phyloP scores from a whole-genome alignment of 345 rosid genomes.

The Syzygium aromaticum region DNA sequence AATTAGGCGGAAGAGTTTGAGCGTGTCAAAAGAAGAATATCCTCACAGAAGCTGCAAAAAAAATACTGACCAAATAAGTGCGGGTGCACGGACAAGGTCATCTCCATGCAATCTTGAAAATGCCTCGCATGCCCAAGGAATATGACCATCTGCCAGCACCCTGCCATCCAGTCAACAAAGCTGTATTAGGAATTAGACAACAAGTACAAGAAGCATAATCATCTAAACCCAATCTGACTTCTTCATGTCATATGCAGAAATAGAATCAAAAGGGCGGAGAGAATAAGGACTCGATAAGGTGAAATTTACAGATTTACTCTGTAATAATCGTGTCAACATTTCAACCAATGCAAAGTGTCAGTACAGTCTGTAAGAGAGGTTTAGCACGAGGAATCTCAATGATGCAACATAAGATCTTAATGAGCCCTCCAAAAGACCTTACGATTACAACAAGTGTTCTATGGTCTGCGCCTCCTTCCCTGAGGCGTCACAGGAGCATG shows the following conservation, averaged over 20 bases:
- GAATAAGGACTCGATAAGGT: background rate
- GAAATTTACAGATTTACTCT: background rate
- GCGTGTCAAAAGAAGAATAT: background rate
- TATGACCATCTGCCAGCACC: conserved; percentile 94
- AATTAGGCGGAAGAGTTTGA: background rate
- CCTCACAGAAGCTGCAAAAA: background rate
- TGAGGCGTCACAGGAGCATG: background rate
- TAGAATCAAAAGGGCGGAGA: background rate
- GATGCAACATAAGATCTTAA: background rate
- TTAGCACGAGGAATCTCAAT: background rate
- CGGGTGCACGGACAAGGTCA: conserved; percentile 54
- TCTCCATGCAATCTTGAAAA: conserved; percentile 76
- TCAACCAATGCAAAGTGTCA: background rate
- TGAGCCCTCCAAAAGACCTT: background rate
- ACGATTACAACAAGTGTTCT: background rate
- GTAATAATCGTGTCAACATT: background rate
- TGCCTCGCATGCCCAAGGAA: conserved; percentile 99
- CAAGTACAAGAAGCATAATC: background rate
- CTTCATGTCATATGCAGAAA: background rate
- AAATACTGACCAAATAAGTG: conserved; percentile 54
- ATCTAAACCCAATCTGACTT: background rate
- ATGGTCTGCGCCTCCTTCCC: background rate
- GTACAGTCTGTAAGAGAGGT: background rate
- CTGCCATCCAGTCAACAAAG: conserved; percentile 23
- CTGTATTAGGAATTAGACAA: background rate